These are phyloP conservation scores for Elsinoe fawcettii DNA, from an alignment of 2,329 filamentous ascomycete species.

Conservation along the genomic window DNA sequence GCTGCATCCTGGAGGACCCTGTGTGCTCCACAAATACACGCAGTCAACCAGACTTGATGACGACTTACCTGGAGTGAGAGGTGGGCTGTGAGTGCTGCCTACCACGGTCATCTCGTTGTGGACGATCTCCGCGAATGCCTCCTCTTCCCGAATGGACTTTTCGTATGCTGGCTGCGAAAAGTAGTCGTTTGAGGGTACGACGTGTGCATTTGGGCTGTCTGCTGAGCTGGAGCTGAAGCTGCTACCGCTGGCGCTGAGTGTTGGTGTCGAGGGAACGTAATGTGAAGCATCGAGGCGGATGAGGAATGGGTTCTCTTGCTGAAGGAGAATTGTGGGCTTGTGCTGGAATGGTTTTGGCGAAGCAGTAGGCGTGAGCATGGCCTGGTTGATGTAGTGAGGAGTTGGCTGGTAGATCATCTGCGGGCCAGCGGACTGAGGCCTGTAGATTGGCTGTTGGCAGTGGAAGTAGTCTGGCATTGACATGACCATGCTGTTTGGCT, in stretches of 20 bases:
- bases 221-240: slow-evolving; percentile 65
- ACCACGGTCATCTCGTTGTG: slow-evolving; percentile 58
- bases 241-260: slow-evolving; percentile 67
- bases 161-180: slow-evolving; percentile 30
- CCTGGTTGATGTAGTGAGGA: slow-evolving; percentile 50
- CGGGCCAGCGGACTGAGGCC: slow-evolving; percentile 26
- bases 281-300: slow-evolving; percentile 67
- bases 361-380: slow-evolving; percentile 64
- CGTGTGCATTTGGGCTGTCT: slow-evolving; percentile 57
- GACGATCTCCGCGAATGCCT: slow-evolving; percentile 63
- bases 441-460: slow-evolving; percentile 21
- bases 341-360: slow-evolving; percentile 67
- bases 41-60: slow-evolving; percentile 15
- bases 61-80: slow-evolving; percentile 80
- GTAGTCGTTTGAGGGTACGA: slow-evolving; percentile 6
- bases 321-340: slow-evolving; percentile 64
- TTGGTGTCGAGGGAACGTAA: slow-evolving; percentile 78
- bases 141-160: slow-evolving; percentile 64
- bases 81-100: slow-evolving; percentile 69
- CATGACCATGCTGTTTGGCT: slow-evolving; percentile 40
- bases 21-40: slow-evolving; percentile 2
- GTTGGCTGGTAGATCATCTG: slow-evolving; percentile 36
- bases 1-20: slow-evolving; percentile 13
- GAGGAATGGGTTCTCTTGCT: slow-evolving; percentile 48
- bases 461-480: slow-evolving; percentile 30